phyloP scores from a whole-genome alignment of 148 eudicot species.

The Nyssa sinensis region DNA sequence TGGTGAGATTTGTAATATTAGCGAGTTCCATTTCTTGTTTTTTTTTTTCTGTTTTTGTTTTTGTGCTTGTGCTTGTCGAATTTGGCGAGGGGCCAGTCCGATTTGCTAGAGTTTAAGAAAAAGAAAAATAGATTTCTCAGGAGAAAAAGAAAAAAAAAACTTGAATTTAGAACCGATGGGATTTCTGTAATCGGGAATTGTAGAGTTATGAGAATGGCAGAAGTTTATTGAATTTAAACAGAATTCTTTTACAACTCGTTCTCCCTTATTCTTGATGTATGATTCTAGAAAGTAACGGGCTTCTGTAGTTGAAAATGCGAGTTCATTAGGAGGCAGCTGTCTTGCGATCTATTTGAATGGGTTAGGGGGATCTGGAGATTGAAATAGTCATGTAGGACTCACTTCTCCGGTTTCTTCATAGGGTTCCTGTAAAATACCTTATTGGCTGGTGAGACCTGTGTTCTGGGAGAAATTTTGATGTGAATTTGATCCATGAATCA shows the following conservation, averaged over 20 bases:
- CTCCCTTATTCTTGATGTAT: not conserved
- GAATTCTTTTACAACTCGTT: not conserved
- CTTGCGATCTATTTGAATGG: not conserved
- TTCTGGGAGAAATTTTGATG: too few relatives aligned
- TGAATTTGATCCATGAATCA: too few relatives aligned
- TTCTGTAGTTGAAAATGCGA: not conserved
- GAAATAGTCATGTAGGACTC: too few relatives aligned
- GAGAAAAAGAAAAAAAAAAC: conserved; percentile 11
- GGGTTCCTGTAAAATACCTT: too few relatives aligned
- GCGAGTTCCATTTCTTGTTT: conserved; percentile 34
- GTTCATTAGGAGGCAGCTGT: not conserved
- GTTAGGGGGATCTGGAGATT: too few relatives aligned
- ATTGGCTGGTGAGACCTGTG: too few relatives aligned
- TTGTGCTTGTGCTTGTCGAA: conserved; percentile 33
- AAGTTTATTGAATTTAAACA: conserved; percentile 11
- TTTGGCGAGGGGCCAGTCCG: conserved; percentile 19
- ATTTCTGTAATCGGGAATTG: conserved; percentile 34
- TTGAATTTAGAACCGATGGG: conserved; percentile 18
- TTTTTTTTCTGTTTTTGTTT: too few relatives aligned
- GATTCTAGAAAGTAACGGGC: not conserved
- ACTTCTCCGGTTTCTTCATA: too few relatives aligned
- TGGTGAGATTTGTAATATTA: conserved; percentile 55
- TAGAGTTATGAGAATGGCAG: conserved; percentile 21
- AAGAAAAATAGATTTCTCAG: conserved; percentile 26
- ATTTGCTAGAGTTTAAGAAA: conserved; percentile 30